A percentile compares a stretch with the other conserved stretches of the same genome.
phyloP scores from a whole-genome alignment of 2,329 filamentous ascomycete genomes.

The Lecanoromycetidae sp. region DNA sequence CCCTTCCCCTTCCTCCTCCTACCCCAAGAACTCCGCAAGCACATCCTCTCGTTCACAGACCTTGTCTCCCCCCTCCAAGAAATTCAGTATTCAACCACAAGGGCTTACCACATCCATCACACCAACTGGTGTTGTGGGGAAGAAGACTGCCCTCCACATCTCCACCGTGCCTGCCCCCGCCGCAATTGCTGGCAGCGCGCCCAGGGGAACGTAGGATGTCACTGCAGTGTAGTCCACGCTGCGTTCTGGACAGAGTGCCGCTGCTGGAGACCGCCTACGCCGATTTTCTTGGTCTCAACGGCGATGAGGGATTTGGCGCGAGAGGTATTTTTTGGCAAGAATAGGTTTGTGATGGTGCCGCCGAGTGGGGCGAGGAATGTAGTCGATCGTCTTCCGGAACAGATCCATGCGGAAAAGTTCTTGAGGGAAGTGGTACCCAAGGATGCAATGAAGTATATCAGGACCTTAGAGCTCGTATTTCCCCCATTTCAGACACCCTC shows the following conservation, averaged over 20 bases:
- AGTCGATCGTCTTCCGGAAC: background rate
- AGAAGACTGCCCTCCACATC: background rate
- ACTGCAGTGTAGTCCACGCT: background rate
- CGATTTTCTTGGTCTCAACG: background rate
- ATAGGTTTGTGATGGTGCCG: background rate
- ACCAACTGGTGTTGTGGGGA: background rate
- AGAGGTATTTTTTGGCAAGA: background rate
- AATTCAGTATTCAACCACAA: background rate
- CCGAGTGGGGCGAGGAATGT: background rate
- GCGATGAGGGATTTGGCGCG: background rate
- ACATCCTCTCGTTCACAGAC: background rate
- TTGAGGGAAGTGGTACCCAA: background rate
- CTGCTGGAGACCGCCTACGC: background rate
- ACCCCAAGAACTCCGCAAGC: background rate
- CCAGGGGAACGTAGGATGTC: background rate
- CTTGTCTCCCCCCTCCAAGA: background rate
- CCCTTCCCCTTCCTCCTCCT: slow-evolving; percentile 16
- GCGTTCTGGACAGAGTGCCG: slow-evolving; percentile 1
- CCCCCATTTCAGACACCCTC: background rate
- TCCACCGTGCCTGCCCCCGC: background rate
- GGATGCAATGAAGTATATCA: background rate
- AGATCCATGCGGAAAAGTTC: background rate
- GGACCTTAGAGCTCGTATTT: background rate
- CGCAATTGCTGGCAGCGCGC: background rate
- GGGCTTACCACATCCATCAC: background rate